Conservation (phyloP, 495 filamentous ascomycete genomes). For the Poronia punctata region DNA sequence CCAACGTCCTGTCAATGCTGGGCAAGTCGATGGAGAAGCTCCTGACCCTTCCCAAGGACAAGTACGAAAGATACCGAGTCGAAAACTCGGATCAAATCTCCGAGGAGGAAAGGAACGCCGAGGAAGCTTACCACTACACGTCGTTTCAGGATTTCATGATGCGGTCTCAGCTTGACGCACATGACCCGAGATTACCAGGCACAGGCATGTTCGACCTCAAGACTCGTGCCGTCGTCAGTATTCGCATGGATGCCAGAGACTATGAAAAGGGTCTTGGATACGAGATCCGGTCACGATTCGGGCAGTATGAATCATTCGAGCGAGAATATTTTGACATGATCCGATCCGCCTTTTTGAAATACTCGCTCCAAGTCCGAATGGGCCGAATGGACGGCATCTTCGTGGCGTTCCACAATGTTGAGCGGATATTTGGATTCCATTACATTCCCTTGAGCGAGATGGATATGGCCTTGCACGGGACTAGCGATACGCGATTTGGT, state of each 20-base stretch:
- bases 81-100: constrained; percentile 54
- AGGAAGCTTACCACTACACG: constrained; percentile 84
- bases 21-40: constrained; percentile 96
- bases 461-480: constrained; percentile 77
- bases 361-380: constrained; percentile 91
- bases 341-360: constrained; percentile 88
- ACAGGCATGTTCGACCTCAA: constrained; percentile 97
- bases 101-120: constrained; percentile 56
- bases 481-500: constrained; percentile 57
- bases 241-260: constrained; percentile 73
- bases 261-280: constrained; percentile 77
- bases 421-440: constrained; percentile 96
- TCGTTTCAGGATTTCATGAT: constrained; percentile 84
- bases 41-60: constrained; percentile 70
- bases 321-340: constrained; percentile 98
- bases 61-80: constrained; percentile 78
- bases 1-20: constrained; percentile 81
- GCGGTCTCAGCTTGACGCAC: constrained; percentile 91
- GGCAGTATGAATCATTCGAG: constrained; percentile 83
- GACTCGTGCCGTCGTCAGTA: constrained; percentile 81
- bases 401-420: constrained; percentile 92
- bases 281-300: constrained; percentile 68
- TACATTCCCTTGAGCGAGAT: constrained; percentile 83
- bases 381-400: constrained; percentile 99
- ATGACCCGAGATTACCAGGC: constrained; percentile 80